These are phyloP conservation scores for Xylaria digitata DNA, from an alignment of 2,329 filamentous ascomycete genomes.

Conservation along the genomic window DNA sequence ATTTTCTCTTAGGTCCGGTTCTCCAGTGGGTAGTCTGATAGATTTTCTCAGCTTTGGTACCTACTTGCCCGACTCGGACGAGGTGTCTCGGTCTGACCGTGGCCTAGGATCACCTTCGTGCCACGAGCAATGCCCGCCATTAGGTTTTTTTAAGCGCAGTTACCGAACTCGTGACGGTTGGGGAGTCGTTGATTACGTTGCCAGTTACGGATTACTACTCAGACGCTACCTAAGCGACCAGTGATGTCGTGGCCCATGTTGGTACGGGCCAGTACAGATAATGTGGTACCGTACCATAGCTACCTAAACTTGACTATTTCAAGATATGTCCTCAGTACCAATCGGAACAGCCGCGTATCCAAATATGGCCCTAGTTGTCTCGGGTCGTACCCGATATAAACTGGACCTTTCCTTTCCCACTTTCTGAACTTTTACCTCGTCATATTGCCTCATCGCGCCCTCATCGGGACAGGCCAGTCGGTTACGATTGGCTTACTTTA, in stretches of 20 bases:
- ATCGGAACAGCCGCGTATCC: constrained; percentile 20
- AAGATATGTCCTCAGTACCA: neutral
- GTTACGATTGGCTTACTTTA: constrained; percentile 15
- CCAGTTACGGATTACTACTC: no score
- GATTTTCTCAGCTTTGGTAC: neutral
- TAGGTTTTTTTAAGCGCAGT: neutral
- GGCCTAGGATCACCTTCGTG: neutral
- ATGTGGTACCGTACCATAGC: constrained; percentile 2
- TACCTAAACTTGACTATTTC: neutral
- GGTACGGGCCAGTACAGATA: neutral
- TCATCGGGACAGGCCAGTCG: neutral
- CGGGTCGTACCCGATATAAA: constrained; percentile 21
- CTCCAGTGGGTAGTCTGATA: neutral
- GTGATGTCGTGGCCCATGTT: neutral
- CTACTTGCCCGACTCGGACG: neutral
- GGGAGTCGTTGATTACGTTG: neutral
- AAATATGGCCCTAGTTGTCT: constrained; percentile 6
- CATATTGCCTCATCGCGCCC: constrained; percentile 2
- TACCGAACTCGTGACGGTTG: neutral
- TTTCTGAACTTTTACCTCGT: neutral
- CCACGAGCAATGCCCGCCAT: neutral
- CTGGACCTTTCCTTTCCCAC: neutral
- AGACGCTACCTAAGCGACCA: neutral
- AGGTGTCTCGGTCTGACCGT: constrained; percentile 26
- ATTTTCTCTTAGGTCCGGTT: constrained; percentile 6